phyloP scores from a whole-genome alignment of 208 protist genomes.

The Acanthamoeba culbertsoni region DNA sequence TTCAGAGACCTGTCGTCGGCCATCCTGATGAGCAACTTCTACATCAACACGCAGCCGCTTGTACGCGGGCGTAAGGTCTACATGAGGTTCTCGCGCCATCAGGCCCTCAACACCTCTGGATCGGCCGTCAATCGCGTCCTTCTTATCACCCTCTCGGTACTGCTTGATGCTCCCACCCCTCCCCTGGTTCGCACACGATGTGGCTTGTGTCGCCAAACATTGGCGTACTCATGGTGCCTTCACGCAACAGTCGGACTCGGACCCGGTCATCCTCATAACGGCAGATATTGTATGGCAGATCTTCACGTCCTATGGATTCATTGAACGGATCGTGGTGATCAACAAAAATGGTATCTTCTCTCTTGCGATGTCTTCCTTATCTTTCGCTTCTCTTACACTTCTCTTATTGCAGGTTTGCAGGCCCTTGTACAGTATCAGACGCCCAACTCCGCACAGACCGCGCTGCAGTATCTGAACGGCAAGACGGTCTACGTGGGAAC shows the following conservation, averaged over 20 bases:
- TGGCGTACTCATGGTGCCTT: not conserved
- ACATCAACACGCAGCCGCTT: constrained; percentile 11
- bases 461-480: no score
- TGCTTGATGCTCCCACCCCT: not conserved
- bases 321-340: constrained; percentile 39
- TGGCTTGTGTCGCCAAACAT: no score
- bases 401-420: not conserved
- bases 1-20: not conserved
- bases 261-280: not conserved
- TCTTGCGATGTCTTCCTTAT: not conserved
- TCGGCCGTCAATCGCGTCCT: constrained; percentile 1
- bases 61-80: constrained; percentile 32
- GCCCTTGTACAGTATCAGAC: not conserved
- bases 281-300: constrained; percentile 50
- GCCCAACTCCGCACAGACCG: not conserved
- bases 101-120: not conserved
- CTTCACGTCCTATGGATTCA: constrained; percentile 38
- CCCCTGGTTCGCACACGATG: not conserved
- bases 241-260: not conserved
- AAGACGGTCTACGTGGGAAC: not conserved
- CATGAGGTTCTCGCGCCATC: constrained; percentile 20
- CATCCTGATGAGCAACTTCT: constrained; percentile 46
- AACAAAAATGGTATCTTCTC: not conserved
- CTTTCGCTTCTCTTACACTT: not conserved
- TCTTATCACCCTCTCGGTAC: not conserved